Evolutionary conservation across 805 yeast species (phyloP), one percentile per base, ranked within the genome.

Genomic region (Starmerella etchellsii): DNA sequence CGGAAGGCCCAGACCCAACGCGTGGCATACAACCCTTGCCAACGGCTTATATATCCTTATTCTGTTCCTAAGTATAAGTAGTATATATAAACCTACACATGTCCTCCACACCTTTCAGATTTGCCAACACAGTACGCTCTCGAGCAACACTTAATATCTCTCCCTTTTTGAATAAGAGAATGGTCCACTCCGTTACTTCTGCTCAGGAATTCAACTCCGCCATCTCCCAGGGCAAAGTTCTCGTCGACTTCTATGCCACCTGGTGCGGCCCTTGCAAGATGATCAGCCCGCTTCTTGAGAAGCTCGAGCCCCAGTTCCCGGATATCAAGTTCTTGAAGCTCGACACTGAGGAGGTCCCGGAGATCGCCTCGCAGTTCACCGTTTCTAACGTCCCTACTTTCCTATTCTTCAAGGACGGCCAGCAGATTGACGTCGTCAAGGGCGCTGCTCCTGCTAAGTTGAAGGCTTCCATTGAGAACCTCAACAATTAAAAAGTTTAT

Each of bases 191-290:
- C 55, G 62, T 78, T 45, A 50, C 61, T 14, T 51, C 69, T 41
- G 61, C 66, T 45, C 62, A 47, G 34, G 87, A 85, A 61, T 88
- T 87, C 71, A 66, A 73, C 40, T 67, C 69, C 44, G 79, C 77
- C 51, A 71, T 79, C 57, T 69, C 68, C 56, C 73, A 73, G 52
- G 81, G 80, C 54, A 70, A 84, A 58, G 87, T 84, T 53, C 87
- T 91, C 54, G 83, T 91, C 53, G 97, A 91, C 69, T 91, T 88
- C 70, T 87, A 74, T 60, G 97, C 97, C 55, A 76, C 87, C 47
- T 91, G 97, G 96, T 88, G 98, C 66, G 96, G 96, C 54, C 97
- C 98, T 48, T 88, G 98, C 72, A 91, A 88, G 73, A 81, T 81
- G 81, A 81, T 87, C 65, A 83, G 95, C 44, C 97, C 97, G 57